Base-by-base conservation (phyloP, 805 yeast species). In the Kodamaea kaohsiungensis region DNA sequence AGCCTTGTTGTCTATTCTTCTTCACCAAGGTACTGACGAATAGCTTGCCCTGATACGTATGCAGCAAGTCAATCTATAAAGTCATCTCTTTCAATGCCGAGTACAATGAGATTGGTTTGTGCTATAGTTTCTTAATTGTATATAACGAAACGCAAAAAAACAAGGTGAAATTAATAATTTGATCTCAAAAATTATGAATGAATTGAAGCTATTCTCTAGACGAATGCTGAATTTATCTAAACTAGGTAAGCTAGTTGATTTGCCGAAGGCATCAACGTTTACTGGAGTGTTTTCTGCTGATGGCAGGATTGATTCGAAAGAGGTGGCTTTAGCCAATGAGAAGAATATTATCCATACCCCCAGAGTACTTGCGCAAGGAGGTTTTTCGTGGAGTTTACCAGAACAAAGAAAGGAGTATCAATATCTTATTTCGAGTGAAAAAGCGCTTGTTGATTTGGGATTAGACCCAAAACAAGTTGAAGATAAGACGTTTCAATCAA, bases 361-460 rank as follows among this genome's bases (percentile, higher is more conserved):
- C 1, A 61, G 80, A 35, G 61, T 71, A 2, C 63, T 76, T 19
- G 63, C 75, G 37, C 76, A 77, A 1, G 96, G 96, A 2, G 84
- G 85, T 22, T 93, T 79, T 65, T 83, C 95, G 1, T 93, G 83
- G 79, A 79, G 88, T 0, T 60, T 79, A 1, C 98, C 99, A 0
- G 88, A 84, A 43, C 62, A 61, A 30, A 69, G 92, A 56, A 76
- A 79, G 54, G 71, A 73, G 60, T 79, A 84, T 64, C 68, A 72
- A 59, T 81, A 84, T 55, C 61, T 91, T 19, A 69, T 86, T 13
- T 80, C 85, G 0, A 85, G 92, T 17, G 77, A 77, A 0, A 69
- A 70, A 0, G 95, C 96, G 0, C 62, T 90, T 43, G 62, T 64
- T 1, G 90, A 87, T 57, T 71, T 93, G 22, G 87, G 87, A 0